Base-by-base conservation (phyloP, 495 filamentous ascomycete genomes). In the Hypoxylon lienhwacheense region DNA sequence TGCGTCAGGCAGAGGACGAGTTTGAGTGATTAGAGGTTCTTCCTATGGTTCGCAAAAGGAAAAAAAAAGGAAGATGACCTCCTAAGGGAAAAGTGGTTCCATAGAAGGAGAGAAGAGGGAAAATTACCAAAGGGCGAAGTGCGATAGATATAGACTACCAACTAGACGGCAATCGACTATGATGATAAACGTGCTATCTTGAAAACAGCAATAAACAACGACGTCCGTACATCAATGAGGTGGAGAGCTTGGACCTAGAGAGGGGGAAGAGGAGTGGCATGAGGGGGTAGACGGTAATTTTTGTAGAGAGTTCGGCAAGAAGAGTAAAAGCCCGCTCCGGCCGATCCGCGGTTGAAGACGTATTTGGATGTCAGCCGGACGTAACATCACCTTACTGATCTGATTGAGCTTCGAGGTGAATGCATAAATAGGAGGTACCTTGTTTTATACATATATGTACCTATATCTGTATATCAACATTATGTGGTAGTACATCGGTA, bases 131-230 rank as follows among this genome's bases (percentile, higher is more conserved):
- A n/a, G 31, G 20, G 35, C 21, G 39, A 35, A 44, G 28, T 34
- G 44, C 20, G 41, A 44, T 59, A 59, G 48, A 53, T 25, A 60
- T 41, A 54, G 45, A 54, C 43, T 54, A 41, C 43, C 50, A 41
- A 21, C 4, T 26, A 51, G 33, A 54, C 25, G 45, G 33, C 48
- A 47, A 47, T n/a, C n/a, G n/a, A 22, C 34, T 28, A 21, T 28
- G 47, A 45, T 35, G 32, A 56, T 8, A 22, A 55, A 43, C 31
- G 37, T 15, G 25, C 35, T 55, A 22, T 11, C 21, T 16, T 48
- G 21, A 55, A 41, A n/a, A 40, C 26, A 28, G 12, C 5, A 47
- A 10, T n/a, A 24, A 32, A 20, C 1, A n/a, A 19, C 4, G 14
- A 16, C n/a, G n/a, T n/a, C n/a, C n/a, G n/a, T n/a, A n/a, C n/a